Conservation (phyloP, 805 yeast genomes). For the Lachancea mirantina region DNA sequence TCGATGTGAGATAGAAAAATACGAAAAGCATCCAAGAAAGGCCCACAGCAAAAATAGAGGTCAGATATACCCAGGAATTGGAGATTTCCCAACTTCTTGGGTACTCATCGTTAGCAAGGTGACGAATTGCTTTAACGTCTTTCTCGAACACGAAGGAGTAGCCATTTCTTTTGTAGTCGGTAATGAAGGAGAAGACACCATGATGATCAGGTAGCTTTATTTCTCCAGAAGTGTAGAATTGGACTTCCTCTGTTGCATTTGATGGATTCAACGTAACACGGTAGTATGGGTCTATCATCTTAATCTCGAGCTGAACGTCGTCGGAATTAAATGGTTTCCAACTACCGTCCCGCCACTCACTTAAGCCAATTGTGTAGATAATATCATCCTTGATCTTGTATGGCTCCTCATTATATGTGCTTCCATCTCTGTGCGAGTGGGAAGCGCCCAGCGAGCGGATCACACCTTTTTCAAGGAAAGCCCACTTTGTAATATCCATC, state of each 20-base stretch:
- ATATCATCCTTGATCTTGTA: slow-evolving; percentile 76
- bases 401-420: slow-evolving; percentile 35
- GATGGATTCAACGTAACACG: slow-evolving; percentile 55
- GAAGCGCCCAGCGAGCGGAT: slow-evolving; percentile 47
- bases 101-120: slow-evolving; percentile 92
- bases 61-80: slow-evolving; percentile 86
- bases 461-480: slow-evolving; percentile 60
- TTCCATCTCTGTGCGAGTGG: slow-evolving; percentile 45
- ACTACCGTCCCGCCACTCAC: slow-evolving; percentile 42
- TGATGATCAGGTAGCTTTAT: slow-evolving; percentile 90
- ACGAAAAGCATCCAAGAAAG: slow-evolving; percentile 73
- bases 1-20: slow-evolving; percentile 43
- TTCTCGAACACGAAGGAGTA: slow-evolving; percentile 57
- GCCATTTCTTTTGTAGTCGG: slow-evolving; percentile 76
- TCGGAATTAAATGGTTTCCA: slow-evolving; percentile 68
- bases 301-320: slow-evolving; percentile 75
- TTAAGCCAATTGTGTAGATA: slow-evolving; percentile 42
- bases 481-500: slow-evolving; percentile 57
- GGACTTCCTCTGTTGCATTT: slow-evolving; percentile 34
- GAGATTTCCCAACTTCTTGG: slow-evolving; percentile 88
- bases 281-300: slow-evolving; percentile 92
- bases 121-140: slow-evolving; percentile 77
- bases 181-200: slow-evolving; percentile 85
- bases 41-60: slow-evolving; percentile 62
- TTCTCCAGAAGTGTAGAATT: slow-evolving; percentile 45